phyloP scores from a whole-genome alignment of 768 basidiomycete genomes.

The Leccinum boreale region DNA sequence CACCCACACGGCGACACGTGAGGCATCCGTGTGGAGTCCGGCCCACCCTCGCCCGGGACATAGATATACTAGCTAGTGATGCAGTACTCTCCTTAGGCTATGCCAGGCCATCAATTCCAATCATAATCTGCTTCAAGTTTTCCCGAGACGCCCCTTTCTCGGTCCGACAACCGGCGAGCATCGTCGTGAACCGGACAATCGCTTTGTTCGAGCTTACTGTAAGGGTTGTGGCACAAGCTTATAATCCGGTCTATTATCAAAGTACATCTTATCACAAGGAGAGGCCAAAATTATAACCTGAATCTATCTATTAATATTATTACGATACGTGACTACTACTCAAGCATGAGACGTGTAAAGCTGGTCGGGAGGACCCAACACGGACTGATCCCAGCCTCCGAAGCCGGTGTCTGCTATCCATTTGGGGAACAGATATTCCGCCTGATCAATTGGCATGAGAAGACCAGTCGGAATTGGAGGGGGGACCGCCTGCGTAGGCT shows the following conservation, averaged over 20 bases:
- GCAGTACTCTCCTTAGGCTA: background rate
- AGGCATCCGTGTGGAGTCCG: background rate
- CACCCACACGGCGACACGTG: background rate
- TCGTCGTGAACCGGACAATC: no score
- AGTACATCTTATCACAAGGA: no score
- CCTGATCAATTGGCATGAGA: background rate
- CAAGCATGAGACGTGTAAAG: background rate
- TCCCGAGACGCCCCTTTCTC: no score
- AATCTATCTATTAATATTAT: background rate
- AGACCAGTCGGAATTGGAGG: background rate
- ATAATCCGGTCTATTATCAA: no score
- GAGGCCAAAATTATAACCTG: no score
- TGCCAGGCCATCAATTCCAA: no score
- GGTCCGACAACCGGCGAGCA: no score
- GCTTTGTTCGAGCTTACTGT: no score
- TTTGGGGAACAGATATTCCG: constrained; percentile 11
- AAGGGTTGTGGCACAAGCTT: no score
- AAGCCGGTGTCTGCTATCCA: constrained; percentile 13
- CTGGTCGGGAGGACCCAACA: background rate
- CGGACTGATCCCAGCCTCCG: constrained; percentile 11
- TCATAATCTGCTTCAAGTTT: no score
- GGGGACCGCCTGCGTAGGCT: background rate
- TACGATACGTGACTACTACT: background rate
- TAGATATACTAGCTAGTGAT: background rate
- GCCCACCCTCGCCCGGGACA: background rate